Evolutionary conservation across 495 filamentous ascomycete genomes (phyloP), one percentile per base, ranked within the genome.

Genomic region (Daldinia bambusicola): DNA sequence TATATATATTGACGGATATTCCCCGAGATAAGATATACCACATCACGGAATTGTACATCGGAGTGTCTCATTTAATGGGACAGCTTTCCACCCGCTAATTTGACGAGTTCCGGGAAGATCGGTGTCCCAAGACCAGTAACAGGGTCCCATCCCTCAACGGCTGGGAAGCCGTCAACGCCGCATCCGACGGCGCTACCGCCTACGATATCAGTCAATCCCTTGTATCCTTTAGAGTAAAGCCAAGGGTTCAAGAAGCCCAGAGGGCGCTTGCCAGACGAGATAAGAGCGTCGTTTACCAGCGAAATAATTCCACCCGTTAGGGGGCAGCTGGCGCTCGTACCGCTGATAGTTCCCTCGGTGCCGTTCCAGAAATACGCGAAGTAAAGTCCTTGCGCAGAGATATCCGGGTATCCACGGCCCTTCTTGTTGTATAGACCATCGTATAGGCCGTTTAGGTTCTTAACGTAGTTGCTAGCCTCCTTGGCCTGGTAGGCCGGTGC

Each of bases 171-270:
- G 9, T 70, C 74, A 34, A 84, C 85, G 43, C 83, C 83, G 69
- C 91, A 93, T 0, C 91, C 91, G 0, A 79, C 83, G 38, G 86
- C 88, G 5, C 84, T 85, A 0, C 90, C 90, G 10, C 73, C 55
- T 3, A 82, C 82, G 53, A 94, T 87, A 69, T 94, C 92, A 13
- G 84, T 92, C 57, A 93, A 79, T 0, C 81, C 89, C 9, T 77
- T 63, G 45, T 79, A 77, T 10, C 83, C 89, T 6, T 69, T 77
- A 9, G 80, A 79, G 78, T 93, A 94, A 31, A 94, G 71, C 89
- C 89, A 92, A 0, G 91, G 91, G 75, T 94, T 94, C 36, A 93
- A 72, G 81, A 93, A 93, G 0, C 92, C 92, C 58, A 94, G 75
- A 0, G 85, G 78, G 0, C 86, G 80, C 72, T 87, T 77, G 20